Base-by-base conservation (phyloP, 2,329 filamentous ascomycete species). In the Sclerotinia nivalis region DNA sequence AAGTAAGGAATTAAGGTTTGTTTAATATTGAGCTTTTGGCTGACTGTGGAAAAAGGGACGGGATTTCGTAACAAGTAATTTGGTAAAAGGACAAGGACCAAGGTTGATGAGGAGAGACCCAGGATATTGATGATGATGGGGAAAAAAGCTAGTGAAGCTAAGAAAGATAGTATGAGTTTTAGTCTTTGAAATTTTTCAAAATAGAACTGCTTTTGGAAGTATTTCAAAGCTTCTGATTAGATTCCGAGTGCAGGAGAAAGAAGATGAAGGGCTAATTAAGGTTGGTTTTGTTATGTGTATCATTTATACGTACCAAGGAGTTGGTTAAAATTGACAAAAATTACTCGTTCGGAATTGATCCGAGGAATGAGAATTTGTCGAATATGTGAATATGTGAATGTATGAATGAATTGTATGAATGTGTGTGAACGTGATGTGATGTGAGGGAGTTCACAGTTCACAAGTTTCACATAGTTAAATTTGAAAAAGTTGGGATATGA, bases 261-360 rank as follows among this genome's bases (percentile, higher is more conserved):
- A n/a, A 37, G 60, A 37, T 50, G 60, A 49, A 18, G 18, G 25
- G 40, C 28, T 37, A 43, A 62, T 34, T 62, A 62, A 50, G 45
- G 60, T 47, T n/a, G 45, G 60, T 62, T 50, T 50, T 47, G 45
- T 37, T 50, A 37, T 62, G 45, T 50, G 31, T 50, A 25, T 40
- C 10, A 43, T 49, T 49, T 34, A 47, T 64, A 64, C 60, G 47
- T 64, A 64, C 60, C 47, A 50, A 64, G 45, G 49, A 55, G 49
- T 55, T 66, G 62, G 34, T 59, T 58, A 22, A 47, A 40, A 49
- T 28, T 40, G 56, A 68, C 47, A 2, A 40, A 18, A 61, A 28
- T 15, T 61, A 68, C 22, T 68, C 55, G 55, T n/a, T 59, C 66
- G 55, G 55, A 61, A 61, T 52, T 34, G 66, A 68, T 61, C 66